phyloP scores from a whole-genome alignment of 75 land plant genomes.

The Sequoiadendron giganteum region DNA sequence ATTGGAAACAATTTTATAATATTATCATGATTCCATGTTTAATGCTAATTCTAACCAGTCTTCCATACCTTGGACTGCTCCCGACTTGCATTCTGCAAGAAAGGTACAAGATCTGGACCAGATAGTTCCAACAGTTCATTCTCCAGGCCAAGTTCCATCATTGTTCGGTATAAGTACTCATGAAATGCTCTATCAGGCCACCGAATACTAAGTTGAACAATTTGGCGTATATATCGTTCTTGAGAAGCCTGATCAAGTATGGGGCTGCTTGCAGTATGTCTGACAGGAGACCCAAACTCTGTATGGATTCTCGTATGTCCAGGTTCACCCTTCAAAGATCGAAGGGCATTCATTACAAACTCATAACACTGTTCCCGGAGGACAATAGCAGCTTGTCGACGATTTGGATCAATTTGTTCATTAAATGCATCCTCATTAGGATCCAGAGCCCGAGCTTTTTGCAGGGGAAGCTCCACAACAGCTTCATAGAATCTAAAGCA shows the following conservation, averaged over 20 bases:
- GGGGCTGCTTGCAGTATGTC: conserved; percentile 27
- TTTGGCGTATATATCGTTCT: conserved; percentile 79
- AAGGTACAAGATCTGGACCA: conserved; percentile 97
- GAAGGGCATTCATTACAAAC: conserved; percentile 77
- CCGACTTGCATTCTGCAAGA: conserved; percentile 80
- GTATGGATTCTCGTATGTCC: conserved; percentile 12
- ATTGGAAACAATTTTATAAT: neutral
- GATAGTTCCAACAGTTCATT: conserved; percentile 90
- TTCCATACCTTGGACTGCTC: conserved; percentile 16
- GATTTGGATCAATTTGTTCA: conserved; percentile 67
- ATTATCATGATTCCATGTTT: neutral
- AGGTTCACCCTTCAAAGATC: conserved; percentile 64
- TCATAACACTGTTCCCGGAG: conserved; percentile 84
- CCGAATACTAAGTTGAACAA: conserved; percentile 88
- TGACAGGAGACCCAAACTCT: conserved; percentile 50
- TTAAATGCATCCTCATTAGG: conserved; percentile 88
- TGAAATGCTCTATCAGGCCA: conserved; percentile 91
- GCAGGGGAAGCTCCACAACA: conserved; percentile 89
- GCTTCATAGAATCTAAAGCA: conserved; percentile 94
- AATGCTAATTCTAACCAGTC: neutral
- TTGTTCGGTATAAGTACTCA: conserved; percentile 71
- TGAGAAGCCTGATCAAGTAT: conserved; percentile 66
- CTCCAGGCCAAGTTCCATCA: conserved; percentile 95
- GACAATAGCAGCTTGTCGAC: conserved; percentile 52
- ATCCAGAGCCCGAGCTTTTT: conserved; percentile 90